These are phyloP conservation scores for Diutina ranongensis DNA, from an alignment of 1,139 yeast genomes.

Conservation along the genomic window DNA sequence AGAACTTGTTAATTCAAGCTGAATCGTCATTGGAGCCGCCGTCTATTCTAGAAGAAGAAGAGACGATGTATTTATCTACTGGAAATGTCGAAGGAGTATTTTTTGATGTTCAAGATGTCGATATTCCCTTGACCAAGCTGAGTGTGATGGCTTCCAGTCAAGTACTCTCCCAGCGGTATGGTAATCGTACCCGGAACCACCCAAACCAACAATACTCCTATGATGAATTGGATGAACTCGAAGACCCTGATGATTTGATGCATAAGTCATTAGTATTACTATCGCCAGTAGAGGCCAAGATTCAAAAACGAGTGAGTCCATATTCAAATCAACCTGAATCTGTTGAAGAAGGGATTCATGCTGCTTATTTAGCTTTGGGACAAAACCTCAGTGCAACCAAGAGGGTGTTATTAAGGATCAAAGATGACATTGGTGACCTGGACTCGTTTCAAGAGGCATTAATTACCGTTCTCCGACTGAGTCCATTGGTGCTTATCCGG, in stretches of 20 bases:
- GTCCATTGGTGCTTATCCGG: constrained; percentile 71
- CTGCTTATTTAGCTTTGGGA: constrained; percentile 65
- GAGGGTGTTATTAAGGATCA: constrained; percentile 49
- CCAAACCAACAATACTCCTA: constrained; percentile 7
- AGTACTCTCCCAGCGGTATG: not conserved
- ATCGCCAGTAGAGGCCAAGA: not conserved
- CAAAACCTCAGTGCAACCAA: constrained; percentile 57
- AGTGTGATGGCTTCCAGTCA: constrained; percentile 2
- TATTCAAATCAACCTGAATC: constrained; percentile 79
- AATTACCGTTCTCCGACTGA: constrained; percentile 55
- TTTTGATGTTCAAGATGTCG: not conserved
- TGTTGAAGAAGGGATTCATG: constrained; percentile 57
- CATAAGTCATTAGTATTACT: constrained; percentile 1
- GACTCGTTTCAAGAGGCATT: constrained; percentile 61
- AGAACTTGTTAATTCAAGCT: constrained; percentile 37
- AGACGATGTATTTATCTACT: not conserved
- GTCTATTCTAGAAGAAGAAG: not conserved
- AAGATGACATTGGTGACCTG: constrained; percentile 46
- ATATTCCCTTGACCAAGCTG: not conserved
- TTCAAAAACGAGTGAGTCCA: constrained; percentile 45
- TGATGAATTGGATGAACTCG: constrained; percentile 10
- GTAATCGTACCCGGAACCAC: too few relatives aligned
- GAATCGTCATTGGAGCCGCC: not conserved
- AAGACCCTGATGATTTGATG: constrained; percentile 14
- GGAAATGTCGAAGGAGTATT: not conserved